A percentile compares a stretch with the other conserved stretches of the same genome.
These are phyloP conservation scores for Xylariaceae sp. DNA, from an alignment of 2,329 filamentous ascomycete species.

Conservation along the genomic window DNA sequence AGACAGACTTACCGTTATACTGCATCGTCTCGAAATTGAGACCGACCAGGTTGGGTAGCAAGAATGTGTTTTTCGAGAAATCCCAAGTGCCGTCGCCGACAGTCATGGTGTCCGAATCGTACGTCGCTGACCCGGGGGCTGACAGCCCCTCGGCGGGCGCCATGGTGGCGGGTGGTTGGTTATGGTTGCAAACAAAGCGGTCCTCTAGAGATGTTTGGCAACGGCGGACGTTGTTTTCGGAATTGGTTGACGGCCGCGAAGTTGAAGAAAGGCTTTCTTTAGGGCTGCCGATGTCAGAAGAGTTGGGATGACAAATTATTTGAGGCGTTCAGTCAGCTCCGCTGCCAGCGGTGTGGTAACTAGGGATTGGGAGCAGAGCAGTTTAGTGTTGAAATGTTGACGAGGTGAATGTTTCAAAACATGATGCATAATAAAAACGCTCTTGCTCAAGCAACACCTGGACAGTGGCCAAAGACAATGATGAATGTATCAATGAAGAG, in stretches of 20 bases:
- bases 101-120: constrained; percentile 66
- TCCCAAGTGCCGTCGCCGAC: constrained; percentile 85
- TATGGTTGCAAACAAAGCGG: neutral
- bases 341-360: constrained; percentile 8
- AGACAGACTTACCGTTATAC: constrained; percentile 63
- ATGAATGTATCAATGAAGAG: no score
- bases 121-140: constrained; percentile 65
- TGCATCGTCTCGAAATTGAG: constrained; percentile 76
- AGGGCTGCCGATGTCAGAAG: constrained; percentile 17
- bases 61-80: constrained; percentile 67
- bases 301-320: no score
- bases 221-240: no score
- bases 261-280: constrained; percentile 4
- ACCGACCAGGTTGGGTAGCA: constrained; percentile 71
- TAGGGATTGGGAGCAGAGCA: neutral
- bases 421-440: no score
- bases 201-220: no score
- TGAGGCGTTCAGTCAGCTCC: no score
- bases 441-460: no score
- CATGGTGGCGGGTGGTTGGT: constrained; percentile 46
- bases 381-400: neutral
- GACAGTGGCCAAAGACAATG: no score
- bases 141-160: constrained; percentile 58
- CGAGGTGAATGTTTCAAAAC: constrained; percentile 2
- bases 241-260: constrained; percentile 1